Percentiles rank a stretch among this genome's conserved stretches.
These are phyloP conservation scores for Candida pini DNA, from an alignment of 805 yeast species.

Conservation along the genomic window DNA sequence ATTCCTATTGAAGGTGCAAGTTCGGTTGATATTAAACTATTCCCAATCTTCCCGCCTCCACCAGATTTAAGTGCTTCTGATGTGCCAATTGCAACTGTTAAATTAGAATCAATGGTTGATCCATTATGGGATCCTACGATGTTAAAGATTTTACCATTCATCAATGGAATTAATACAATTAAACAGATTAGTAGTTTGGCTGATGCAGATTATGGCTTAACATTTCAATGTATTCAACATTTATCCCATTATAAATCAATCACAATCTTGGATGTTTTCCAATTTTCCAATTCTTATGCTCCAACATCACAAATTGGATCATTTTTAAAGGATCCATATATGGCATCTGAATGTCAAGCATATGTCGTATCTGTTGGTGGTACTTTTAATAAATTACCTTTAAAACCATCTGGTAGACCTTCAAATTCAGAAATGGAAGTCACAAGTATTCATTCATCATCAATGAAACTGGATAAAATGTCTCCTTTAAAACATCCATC, in stretches of 20 bases:
- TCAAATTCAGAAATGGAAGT: conserved; percentile 20
- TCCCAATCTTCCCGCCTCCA: conserved; percentile 82
- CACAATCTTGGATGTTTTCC: conserved; percentile 79
- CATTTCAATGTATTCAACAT: conserved; percentile 86
- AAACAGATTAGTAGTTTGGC: conserved; percentile 71
- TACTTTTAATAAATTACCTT: conserved; percentile 30
- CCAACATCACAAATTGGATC: conserved; percentile 73
- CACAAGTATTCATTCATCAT: conserved; percentile 14
- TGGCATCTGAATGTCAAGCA: conserved; percentile 81
- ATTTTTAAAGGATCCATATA: conserved; percentile 55
- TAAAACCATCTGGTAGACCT: conserved; percentile 22
- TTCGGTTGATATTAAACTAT: conserved; percentile 87
- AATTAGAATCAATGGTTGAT: conserved; percentile 66
- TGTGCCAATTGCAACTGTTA: conserved; percentile 89
- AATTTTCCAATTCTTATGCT: conserved; percentile 82
- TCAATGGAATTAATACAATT: conserved; percentile 85
- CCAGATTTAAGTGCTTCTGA: conserved; percentile 71
- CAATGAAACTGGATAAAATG: conserved; percentile 8
- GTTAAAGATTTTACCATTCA: conserved; percentile 78
- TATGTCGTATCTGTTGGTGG: conserved; percentile 54
- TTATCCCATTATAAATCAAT: conserved; percentile 85
- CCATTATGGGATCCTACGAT: conserved; percentile 97
- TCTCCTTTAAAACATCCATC: conserved; percentile 3
- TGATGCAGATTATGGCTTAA: conserved; percentile 70
- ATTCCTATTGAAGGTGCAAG: conserved; percentile 89